Conservation (phyloP, 2,329 filamentous ascomycete genomes). For the Sporothrix luriei region DNA sequence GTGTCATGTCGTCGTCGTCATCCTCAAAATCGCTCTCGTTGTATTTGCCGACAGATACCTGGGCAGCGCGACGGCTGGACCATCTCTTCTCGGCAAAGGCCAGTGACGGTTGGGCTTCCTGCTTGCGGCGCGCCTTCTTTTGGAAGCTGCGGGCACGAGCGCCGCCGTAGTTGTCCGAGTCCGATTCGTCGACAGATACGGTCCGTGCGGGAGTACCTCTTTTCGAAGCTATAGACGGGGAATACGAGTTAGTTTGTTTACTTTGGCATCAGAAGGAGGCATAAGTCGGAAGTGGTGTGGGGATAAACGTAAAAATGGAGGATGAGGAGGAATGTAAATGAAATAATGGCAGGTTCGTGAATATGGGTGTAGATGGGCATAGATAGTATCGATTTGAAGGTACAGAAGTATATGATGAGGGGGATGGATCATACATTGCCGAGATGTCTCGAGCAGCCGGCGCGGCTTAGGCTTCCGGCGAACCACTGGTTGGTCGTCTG, state of each 20-base stretch:
- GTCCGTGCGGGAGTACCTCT: conserved; percentile 58
- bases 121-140: conserved; percentile 77
- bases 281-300: background rate
- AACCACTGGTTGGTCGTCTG: conserved; percentile 58
- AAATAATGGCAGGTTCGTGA: background rate
- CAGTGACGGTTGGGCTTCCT: conserved; percentile 67
- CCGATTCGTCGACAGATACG: conserved; percentile 62
- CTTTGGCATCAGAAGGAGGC: background rate
- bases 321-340: background rate
- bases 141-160: conserved; percentile 67
- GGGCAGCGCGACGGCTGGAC: conserved; percentile 82
- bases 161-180: conserved; percentile 78
- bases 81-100: conserved; percentile 82
- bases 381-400: background rate
- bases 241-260: conserved; percentile 13
- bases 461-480: conserved; percentile 68
- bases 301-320: background rate
- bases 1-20: conserved; percentile 65
- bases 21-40: conserved; percentile 68
- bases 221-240: conserved; percentile 57
- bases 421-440: conserved; percentile 33
- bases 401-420: background rate
- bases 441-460: conserved; percentile 50
- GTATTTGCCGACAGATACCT: conserved; percentile 64
- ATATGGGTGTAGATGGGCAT: background rate